Conservation (phyloP, 495 filamentous ascomycete genomes). For the Viridothelium virens region DNA sequence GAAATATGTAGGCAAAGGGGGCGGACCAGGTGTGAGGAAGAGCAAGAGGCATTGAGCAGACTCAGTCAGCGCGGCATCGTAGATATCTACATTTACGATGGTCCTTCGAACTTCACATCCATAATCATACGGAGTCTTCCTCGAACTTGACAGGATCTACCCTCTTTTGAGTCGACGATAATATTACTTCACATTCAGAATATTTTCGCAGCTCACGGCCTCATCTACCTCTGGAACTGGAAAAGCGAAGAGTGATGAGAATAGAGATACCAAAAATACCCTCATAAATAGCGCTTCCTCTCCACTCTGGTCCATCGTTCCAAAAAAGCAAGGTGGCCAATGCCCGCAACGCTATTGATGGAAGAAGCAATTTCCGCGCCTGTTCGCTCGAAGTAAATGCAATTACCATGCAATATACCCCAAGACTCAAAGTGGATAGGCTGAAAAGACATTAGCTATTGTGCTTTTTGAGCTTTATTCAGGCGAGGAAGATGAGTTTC, state of each 20-base stretch:
- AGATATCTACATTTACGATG: not conserved
- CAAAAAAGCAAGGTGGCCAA: not conserved
- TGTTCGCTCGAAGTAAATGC: not conserved
- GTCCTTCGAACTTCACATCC: not conserved
- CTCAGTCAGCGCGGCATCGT: not conserved
- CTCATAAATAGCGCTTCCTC: not conserved
- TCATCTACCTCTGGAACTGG: not conserved
- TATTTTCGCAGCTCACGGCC: not conserved
- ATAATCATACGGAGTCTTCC: not conserved
- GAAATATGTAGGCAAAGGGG: not conserved
- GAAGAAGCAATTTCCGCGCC: not conserved
- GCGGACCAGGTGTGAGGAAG: not conserved
- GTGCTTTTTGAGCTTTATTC: not conserved
- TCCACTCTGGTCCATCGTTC: not conserved
- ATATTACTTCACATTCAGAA: not conserved
- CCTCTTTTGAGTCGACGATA: too few relatives aligned
- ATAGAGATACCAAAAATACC: not conserved
- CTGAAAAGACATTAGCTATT: not conserved
- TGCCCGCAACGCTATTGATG: not conserved
- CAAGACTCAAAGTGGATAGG: not conserved
- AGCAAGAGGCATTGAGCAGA: not conserved
- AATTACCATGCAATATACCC: not conserved
- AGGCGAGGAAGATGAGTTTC: not conserved
- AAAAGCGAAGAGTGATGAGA: not conserved
- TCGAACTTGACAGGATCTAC: too few relatives aligned